Evolutionary conservation across 371 early-diverging fungal genomes (phyloP), one percentile per base, ranked within the genome.

Genomic region (Phascolomyces articulosus): DNA sequence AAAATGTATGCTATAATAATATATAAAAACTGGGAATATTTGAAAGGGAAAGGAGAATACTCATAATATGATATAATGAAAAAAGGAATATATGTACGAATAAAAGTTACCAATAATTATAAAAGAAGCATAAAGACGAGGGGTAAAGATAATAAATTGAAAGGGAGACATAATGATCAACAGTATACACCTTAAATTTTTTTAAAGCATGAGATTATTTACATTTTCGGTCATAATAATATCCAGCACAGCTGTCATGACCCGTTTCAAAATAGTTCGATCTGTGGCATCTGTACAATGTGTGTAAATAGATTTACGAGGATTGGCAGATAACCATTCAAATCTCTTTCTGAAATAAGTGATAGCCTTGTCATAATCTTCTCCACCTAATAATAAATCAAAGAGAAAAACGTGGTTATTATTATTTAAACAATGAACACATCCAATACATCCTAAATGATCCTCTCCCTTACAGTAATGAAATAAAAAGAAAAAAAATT

Each of bases 281-380:
- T 88, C 84, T 10, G 88, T 86, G 1, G 86, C 86, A 60, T 85
- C 79, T 1, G 88, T 85, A 44, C 72, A 80, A 64, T 86, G 87
- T 4, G 77, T 68, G 63, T 86, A 86, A 0, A 88, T 75, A 27
- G 70, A 71, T 55, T 86, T 86, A 21, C 73, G 68, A 18, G 68
- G 65, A 44, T 77, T 75, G 27, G 74, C 67, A 57, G 71, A 72
- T 9, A 77, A 55, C 1, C 71, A 58, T 24, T 64, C 59, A 44
- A 77, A 79, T 18, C 75, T 65, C 8, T 57, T 63, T 48, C 59
- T 69, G 29, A 80, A 80, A 54, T 74, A 80, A 26, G 58, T 58
- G 1, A 40, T 29, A 27, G 63, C 66, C 0, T 68, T 63, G 27
- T 67, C 62, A 16, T 67, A 63, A 49, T 71, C 48, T 38, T 66